Evolutionary conservation across 176 grass and related monocot species (phyloP), one percentile per base, ranked within the genome.

Genomic region (Aegilops sharonensis): DNA sequence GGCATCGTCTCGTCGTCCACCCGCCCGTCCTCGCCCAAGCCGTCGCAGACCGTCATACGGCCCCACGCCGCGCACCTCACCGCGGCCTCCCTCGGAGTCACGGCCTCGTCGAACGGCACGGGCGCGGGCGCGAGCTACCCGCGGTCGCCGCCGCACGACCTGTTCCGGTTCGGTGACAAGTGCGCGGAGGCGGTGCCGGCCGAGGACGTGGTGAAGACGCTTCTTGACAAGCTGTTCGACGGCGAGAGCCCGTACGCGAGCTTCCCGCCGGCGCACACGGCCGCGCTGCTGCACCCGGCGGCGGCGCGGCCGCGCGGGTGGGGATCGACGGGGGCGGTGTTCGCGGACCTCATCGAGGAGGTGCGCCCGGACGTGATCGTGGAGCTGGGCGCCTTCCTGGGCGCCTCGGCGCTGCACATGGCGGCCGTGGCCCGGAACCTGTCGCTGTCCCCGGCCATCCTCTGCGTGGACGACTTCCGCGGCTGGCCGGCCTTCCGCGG

Each of bases 321-420:
- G 97, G 97, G 97, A 13, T 97, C 94, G 43, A 96, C 88, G 17
- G 92, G 91, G 1, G 87, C 89, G 21, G 97, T 99, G 70, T 99
- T 97, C 87, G 87, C 78, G 30, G 94, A 97, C 31, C 84, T 99
- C 30, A 97, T 99, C 20, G 89, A 84, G 67, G 8, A 56, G 39
- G 83, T 99, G 66, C 92, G 94, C 0, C 97, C 97, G 0, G 54
- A 32, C 23, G 89, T 89, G 72, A 83, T 99, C 81, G 78, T 99
- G n/a, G 97, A 99, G 89, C 97, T 99, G 9, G 97, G 97, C 76
- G 88, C 97, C 6, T 99, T 99, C 89, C 88, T 99, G 39, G 97
- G 97, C 61, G 97, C 97, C 4, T 99, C 97, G 64, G 97, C 97
- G 78, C 90, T 99, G 77, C 97, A 99, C 87, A 99, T 99, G 97